Evolutionary conservation across 2,329 filamentous ascomycete species (phyloP), one percentile per base, ranked within the genome.

Genomic region (Fusarium zealandicum): DNA sequence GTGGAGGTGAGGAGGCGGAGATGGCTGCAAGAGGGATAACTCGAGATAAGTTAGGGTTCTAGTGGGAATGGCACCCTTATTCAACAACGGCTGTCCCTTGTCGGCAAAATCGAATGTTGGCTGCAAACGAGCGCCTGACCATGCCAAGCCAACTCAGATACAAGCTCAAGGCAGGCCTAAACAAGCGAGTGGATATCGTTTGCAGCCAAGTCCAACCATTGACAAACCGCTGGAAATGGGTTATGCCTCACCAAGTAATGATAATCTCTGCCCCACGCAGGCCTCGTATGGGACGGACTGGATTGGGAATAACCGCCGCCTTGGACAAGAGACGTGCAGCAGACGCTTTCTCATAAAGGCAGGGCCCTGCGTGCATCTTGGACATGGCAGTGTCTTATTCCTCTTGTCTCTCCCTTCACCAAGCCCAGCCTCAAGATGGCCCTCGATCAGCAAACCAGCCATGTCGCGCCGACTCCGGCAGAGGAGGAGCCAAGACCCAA

Each of bases 161-260:
- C 38, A 48, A 25, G 38, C 40, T 52, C 44, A 39, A 35, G 12
- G 28, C 48, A 36, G 45, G 40, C 40, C 37, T 36, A 22, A 8
- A 14, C 14, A 39, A 44, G 48, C 48, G 41, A 51, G 20, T 43
- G 28, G 27, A 42, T 35, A 17, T 16, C 7, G 17, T 31, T 33
- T 7, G 10, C 35, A 38, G 57, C 58, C 58, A 58, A 61, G 58
- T 22, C 43, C 3, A 9, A 18, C 57, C 57, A 57, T 61, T 54
- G 57, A 61, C 61, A 54, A 61, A 46, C 43, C 39, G 13, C 30
- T 44, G 41, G 33, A 25, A 11, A 27, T 18, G 7, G 14, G 16
- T 40, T 48, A 57, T 28, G 37, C 58, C 28, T 2, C 25, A 45
- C n/a, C 1, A 0, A 61, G 58, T 27, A 61, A 54, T 6, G 58